Base-by-base conservation (phyloP, 306 rosid genomes). In the Medicago arabica region DNA sequence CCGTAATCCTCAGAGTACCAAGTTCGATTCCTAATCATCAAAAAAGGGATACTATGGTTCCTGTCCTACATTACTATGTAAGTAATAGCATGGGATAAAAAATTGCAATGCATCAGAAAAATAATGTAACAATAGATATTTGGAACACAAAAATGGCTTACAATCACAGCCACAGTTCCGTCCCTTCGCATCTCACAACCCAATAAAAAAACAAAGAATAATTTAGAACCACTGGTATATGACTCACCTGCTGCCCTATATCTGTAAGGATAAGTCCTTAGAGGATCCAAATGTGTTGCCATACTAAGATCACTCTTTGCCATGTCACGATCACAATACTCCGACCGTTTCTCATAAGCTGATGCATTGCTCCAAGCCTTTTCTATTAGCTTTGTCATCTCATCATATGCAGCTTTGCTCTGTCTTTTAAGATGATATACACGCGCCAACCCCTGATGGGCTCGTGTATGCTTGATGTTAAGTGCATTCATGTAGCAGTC, bases 361-460 rank as follows among this genome's bases (percentile, higher is more conserved):
- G 98, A 93, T 72, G 98, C 95, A 75, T 89, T 93, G 78, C 82
- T 87, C 31, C 86, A 65, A 5, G 98, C 98, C 80, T 89, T 93
- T 82, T 90, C 98, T 76, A 93, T 91, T 75, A 93, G 88, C 73
- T 91, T 90, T 25, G 98, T 90, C 98, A 93, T 93, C 85, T 93
- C 98, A 84, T 91, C 98, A 75, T 93, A 91, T 18, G 98, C 98
- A 85, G 87, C 87, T 85, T 90, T 90, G 59, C 96, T 89, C 9
- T 83, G 86, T 81, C 86, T 85, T 82, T 88, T 88, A 70, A 91
- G 91, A 88, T 89, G 91, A 86, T 87, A 85, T 46, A 93, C 98
- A 47, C 98, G 97, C 46, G 98, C 98, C 68, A 93, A 83, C 54
- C 98, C 98, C 69, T 93, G 98, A 88, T 93, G 98, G 19, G 98